Base-by-base conservation (phyloP, 1,139 yeast species). In the Saccharomyces hybrid region DNA sequence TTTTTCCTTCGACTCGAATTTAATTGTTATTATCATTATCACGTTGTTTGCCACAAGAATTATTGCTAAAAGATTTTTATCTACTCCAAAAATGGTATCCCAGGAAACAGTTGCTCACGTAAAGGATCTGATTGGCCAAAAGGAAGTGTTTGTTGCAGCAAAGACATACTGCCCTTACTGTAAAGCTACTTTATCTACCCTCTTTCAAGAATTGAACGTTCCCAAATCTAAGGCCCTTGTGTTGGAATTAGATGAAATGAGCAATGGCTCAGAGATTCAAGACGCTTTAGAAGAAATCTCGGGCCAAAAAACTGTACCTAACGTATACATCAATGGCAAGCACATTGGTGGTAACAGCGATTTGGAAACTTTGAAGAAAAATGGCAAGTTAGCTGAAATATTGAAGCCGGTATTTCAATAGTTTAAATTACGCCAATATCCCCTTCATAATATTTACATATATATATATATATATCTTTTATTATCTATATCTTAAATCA, bases 311-410 rank as follows among this genome's bases (percentile, higher is more conserved):
- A 89, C 97, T 46, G 98, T 93, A 56, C 99, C 99, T 59, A 91
- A 87, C 72, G 81, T 93, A 61, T 90, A 85, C 74, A 90, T 93
- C 69, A 83, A 79, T 52, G 96, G 96, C 56, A 79, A 88, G 73
- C 96, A 89, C 75, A 82, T 93, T 65, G 99, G 99, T 58, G 99
- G 99, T 57, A 88, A 89, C 79, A 84, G 91, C 51, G 96, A 87
- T 63, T 76, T 91, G 58, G 95, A 88, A 73, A 74, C 77, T 49
- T 77, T 84, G 70, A 76, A 76, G 59, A 64, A 67, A 34, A 58
- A 64, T 50, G 80, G 79, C 56, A 60, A 74, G 61, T 66, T 77
- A 56, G 69, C 75, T 52, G 61, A 57, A 16, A 57, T 76, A 53
- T 63, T 76, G 57, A 51, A 61, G 53, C 56, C 58, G 52, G 61